Percentiles rank a stretch among this genome's conserved stretches.
phyloP scores from a whole-genome alignment of 2,329 filamentous ascomycete genomes.

The Diaporthe aspalathi region DNA sequence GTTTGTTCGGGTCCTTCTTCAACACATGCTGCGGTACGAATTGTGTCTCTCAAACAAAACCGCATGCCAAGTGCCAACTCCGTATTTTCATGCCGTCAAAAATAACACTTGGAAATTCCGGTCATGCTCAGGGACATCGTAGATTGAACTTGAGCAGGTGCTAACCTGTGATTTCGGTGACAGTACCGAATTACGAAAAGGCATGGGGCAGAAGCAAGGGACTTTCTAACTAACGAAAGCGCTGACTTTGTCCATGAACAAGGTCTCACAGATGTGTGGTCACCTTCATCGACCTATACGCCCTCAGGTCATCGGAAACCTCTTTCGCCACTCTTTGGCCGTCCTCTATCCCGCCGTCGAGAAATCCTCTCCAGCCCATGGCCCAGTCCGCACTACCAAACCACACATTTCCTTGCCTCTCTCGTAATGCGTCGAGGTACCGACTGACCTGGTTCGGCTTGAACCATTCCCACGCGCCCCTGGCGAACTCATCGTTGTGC shows the following conservation, averaged over 20 bases:
- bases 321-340: constrained; percentile 36
- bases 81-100: too few relatives aligned
- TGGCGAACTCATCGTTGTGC: constrained; percentile 37
- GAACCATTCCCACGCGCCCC: constrained; percentile 37
- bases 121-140: too few relatives aligned
- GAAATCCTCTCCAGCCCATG: constrained; percentile 37
- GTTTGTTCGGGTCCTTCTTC: too few relatives aligned
- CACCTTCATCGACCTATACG: not conserved
- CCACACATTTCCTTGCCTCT: constrained; percentile 32
- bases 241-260: rapidly evolving
- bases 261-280: not conserved
- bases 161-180: too few relatives aligned
- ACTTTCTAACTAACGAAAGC: too few relatives aligned
- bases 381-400: constrained; percentile 38
- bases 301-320: constrained; percentile 29
- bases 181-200: not conserved
- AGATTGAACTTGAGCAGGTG: too few relatives aligned
- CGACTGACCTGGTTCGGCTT: constrained; percentile 33
- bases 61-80: too few relatives aligned
- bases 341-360: constrained; percentile 37
- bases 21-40: too few relatives aligned
- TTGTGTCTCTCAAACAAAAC: too few relatives aligned
- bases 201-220: not conserved
- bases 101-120: too few relatives aligned
- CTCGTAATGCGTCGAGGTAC: constrained; percentile 32